A percentile compares a stretch with the other conserved stretches of the same genome.
These are phyloP conservation scores for Cutaneotrichosporon sp. DNA, from an alignment of 1,284 basidiomycete genomes.

Conservation along the genomic window DNA sequence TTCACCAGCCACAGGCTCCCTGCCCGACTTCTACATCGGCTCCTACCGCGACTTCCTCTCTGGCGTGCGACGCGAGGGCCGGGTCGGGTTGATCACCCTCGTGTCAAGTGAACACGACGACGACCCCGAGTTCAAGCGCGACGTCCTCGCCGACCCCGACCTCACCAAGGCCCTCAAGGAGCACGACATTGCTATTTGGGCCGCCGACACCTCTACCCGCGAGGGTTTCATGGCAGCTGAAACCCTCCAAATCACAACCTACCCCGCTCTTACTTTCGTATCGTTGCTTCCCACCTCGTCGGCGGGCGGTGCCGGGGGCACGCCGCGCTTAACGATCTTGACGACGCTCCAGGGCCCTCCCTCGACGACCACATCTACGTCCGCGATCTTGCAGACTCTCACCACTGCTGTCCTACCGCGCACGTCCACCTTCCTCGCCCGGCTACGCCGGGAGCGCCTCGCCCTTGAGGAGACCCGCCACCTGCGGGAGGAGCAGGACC, in stretches of 20 bases:
- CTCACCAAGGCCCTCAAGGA: slow-evolving; percentile 67
- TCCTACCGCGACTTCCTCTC: slow-evolving; percentile 79
- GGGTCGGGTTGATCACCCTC: slow-evolving; percentile 77
- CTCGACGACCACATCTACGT: slow-evolving; percentile 63
- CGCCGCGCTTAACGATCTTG: slow-evolving; percentile 68
- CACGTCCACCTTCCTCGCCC: slow-evolving; percentile 68
- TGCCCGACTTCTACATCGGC: slow-evolving; percentile 77
- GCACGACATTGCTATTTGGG: slow-evolving; percentile 77
- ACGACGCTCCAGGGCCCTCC: slow-evolving; percentile 76
- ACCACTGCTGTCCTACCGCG: slow-evolving; percentile 72
- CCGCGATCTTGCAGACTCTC: slow-evolving; percentile 65
- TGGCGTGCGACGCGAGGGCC: slow-evolving; percentile 66
- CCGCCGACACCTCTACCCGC: slow-evolving; percentile 72
- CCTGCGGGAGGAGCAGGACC: slow-evolving; percentile 77
- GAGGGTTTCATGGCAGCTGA: slow-evolving; percentile 83
- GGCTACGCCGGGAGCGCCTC: slow-evolving; percentile 58
- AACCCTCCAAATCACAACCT: slow-evolving; percentile 83
- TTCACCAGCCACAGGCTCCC: slow-evolving; percentile 34
- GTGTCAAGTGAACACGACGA: slow-evolving; percentile 89
- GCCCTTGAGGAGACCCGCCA: slow-evolving; percentile 65
- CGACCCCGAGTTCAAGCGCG: slow-evolving; percentile 79
- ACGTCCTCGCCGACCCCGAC: slow-evolving; percentile 70
- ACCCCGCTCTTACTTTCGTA: slow-evolving; percentile 87
- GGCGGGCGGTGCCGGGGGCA: slow-evolving; percentile 26
- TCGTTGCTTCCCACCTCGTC: slow-evolving; percentile 70